Base-by-base conservation (phyloP, 139 green algal genomes). In the Auxenochlorella pyrenoidosa region DNA sequence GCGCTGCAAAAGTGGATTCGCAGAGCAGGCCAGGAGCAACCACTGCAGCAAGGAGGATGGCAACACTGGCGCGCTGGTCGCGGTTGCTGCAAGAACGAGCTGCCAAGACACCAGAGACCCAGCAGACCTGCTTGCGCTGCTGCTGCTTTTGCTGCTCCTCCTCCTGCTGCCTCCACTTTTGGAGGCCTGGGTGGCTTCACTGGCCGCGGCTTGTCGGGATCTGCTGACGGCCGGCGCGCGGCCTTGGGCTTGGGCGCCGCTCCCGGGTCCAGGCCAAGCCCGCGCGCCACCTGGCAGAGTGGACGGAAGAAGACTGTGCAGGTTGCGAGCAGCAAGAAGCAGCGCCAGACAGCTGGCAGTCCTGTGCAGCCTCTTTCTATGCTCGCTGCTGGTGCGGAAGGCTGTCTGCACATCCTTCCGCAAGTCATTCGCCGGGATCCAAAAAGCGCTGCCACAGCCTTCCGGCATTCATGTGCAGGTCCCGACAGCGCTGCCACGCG, bases 201-300 rank as follows among this genome's bases (percentile, higher is more conserved):
- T 3, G 80, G 80, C 15, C 80, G 80, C 21, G 80, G 80, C 1
- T 66, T 41, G 63, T 85, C 80, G 21, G 80, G 63, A 28, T 85
- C 80, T 1, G 32, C 3, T 4, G 80, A 40, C 26, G 58, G 73
- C 36, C 75, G 72, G 24, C 77, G 65, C 28, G 58, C 16, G 1
- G 38, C 60, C 73, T 60, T 85, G 10, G 86, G 59, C 54, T 89
- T 89, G 81, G 86, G 65, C 3, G 79, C 58, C 2, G 36, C 43
- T 0, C 58, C 58, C 4, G 86, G 72, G 19, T 89, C 86, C 58
- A 89, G 59, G 0, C 86, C 86, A 2, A 83, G 16, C 18, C 86
- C 86, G 5, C 86, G 75, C 3, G 86, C 86, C 66, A 76, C 79
- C 79, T 84, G 58, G 36, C 19, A 24, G 77, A 15, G 41, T 21